These are phyloP conservation scores for Pythium apleroticum DNA, from an alignment of 352 stramenopile genomes.

Conservation along the genomic window DNA sequence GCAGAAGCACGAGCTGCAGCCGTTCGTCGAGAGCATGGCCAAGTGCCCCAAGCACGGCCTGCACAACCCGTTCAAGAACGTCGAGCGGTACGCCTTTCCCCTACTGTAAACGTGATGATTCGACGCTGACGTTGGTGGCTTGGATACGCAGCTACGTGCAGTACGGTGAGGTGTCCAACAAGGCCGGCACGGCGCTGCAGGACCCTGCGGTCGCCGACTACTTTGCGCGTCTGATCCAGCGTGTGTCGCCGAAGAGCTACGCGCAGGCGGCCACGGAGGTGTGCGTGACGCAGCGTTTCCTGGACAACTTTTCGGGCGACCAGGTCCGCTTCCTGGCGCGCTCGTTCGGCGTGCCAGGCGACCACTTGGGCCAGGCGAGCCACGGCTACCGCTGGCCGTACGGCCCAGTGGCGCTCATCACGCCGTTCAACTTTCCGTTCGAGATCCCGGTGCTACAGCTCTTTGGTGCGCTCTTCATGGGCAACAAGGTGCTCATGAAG, in stretches of 20 bases:
- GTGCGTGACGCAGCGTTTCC: constrained; percentile 93
- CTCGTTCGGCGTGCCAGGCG: constrained; percentile 95
- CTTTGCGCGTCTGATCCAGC: constrained; percentile 95
- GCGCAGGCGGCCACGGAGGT: constrained; percentile 92
- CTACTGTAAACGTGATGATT: too few relatives aligned
- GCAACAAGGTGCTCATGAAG: constrained; percentile 97
- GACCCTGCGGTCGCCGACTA: constrained; percentile 93
- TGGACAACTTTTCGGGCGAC: constrained; percentile 98
- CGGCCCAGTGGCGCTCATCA: constrained; percentile 95
- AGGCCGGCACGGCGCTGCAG: constrained; percentile 77
- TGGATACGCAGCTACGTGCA: constrained; percentile 42
- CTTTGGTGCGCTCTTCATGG: constrained; percentile 98
- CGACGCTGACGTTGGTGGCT: too few relatives aligned
- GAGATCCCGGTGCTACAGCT: constrained; percentile 99
- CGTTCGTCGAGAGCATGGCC: constrained; percentile 93
- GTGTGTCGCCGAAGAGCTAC: constrained; percentile 97
- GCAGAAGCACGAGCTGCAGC: constrained; percentile 82
- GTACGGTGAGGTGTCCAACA: constrained; percentile 82
- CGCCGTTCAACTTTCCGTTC: constrained; percentile 98
- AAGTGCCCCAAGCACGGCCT: constrained; percentile 95
- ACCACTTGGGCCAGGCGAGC: constrained; percentile 96
- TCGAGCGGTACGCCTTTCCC: constrained; percentile 85
- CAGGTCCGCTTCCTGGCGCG: constrained; percentile 96
- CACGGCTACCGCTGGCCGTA: constrained; percentile 96
- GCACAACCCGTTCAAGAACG: constrained; percentile 98